Evolutionary conservation across 495 filamentous ascomycete genomes (phyloP).

Genomic region (Penicillium ucsense): DNA sequence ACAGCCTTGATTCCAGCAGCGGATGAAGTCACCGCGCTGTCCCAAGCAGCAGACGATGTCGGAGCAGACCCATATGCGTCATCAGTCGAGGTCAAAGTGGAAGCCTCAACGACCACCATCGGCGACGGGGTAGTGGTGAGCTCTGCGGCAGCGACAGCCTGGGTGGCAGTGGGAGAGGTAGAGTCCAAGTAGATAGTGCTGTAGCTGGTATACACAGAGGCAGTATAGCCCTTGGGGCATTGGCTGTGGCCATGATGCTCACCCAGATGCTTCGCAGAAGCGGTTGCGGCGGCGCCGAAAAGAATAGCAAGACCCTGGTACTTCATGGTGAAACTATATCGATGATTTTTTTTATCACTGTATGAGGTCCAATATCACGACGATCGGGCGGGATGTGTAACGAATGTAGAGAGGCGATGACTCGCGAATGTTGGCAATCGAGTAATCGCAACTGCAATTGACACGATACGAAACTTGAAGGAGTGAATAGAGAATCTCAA

Average conservation of each 20-base stretch:
- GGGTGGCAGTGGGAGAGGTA: constrained; percentile 7
- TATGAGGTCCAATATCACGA: background rate
- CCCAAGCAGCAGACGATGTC: background rate
- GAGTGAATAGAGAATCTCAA: constrained; percentile 23
- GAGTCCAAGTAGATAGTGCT: constrained; percentile 14
- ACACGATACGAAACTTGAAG: constrained; percentile 24
- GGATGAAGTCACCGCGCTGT: background rate
- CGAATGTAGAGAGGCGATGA: no score
- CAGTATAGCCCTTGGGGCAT: constrained; percentile 23
- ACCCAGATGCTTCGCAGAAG: constrained; percentile 18
- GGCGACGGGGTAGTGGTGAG: constrained; percentile 1
- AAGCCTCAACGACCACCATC: background rate
- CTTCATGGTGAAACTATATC: constrained; percentile 17
- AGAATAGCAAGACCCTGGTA: constrained; percentile 22
- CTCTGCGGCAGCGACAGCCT: constrained; percentile 1
- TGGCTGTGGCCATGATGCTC: constrained; percentile 10
- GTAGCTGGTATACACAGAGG: constrained; percentile 12
- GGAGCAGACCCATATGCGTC: constrained; percentile 1
- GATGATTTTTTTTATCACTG: no score
- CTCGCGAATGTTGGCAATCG: background rate
- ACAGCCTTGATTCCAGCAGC: background rate
- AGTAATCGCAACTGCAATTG: background rate
- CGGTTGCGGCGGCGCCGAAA: constrained; percentile 19
- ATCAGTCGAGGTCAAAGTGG: constrained; percentile 1
- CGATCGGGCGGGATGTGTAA: background rate